Percentiles rank a stretch among this genome's conserved stretches.
These are phyloP conservation scores for Nakaseomyces bracarensis DNA, from an alignment of 1,139 yeast species.

Conservation along the genomic window DNA sequence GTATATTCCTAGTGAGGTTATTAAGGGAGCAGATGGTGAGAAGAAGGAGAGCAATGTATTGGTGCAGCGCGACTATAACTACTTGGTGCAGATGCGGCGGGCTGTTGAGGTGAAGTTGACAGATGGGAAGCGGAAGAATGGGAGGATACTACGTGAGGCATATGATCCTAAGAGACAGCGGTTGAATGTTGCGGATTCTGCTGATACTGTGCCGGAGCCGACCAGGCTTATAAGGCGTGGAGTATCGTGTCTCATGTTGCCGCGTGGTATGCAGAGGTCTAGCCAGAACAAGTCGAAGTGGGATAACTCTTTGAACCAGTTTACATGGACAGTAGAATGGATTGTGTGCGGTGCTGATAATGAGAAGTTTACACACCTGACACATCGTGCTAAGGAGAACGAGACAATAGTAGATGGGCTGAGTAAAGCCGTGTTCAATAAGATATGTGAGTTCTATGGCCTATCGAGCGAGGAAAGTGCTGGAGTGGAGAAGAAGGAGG, in stretches of 20 bases:
- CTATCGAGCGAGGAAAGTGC: conserved; percentile 9
- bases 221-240: conserved; percentile 38
- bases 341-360: conserved; percentile 34
- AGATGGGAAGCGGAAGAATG: conserved; percentile 36
- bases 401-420: conserved; percentile 22
- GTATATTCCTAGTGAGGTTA: conserved; percentile 37
- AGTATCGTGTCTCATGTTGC: conserved; percentile 45
- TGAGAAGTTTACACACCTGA: conserved; percentile 33
- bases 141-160: conserved; percentile 23
- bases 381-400: conserved; percentile 39
- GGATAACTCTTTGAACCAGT: conserved; percentile 55
- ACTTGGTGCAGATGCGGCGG: conserved; percentile 55
- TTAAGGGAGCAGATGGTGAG: conserved; percentile 34
- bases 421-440: conserved; percentile 26
- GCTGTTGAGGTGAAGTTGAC: conserved; percentile 43
- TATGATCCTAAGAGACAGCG: conserved; percentile 30
- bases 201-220: conserved; percentile 9
- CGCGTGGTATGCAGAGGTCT: conserved; percentile 72
- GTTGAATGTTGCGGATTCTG: conserved; percentile 8
- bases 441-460: conserved; percentile 19
- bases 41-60: conserved; percentile 35
- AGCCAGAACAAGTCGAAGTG: conserved; percentile 60
- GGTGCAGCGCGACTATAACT: conserved; percentile 79
- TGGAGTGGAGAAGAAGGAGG: conserved; percentile 15
- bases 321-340: conserved; percentile 81